Evolutionary conservation across 352 stramenopile species (phyloP), one percentile per base, ranked within the genome.

Genomic region (Pythium brassicae): DNA sequence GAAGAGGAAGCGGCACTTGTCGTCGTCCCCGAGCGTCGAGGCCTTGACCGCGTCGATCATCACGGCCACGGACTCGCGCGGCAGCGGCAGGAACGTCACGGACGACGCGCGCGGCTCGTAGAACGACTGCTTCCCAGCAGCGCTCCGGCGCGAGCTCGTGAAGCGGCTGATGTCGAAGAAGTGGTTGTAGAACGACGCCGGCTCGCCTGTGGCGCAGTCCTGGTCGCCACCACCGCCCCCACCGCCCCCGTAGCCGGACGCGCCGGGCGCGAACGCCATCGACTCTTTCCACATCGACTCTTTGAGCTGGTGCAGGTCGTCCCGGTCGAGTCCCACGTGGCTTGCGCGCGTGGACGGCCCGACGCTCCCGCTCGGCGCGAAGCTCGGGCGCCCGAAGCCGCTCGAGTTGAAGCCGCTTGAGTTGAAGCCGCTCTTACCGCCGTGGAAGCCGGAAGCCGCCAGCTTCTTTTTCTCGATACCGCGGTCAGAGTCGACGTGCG

Each of bases 1-100:
- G 39, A 87, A 89, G 3, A 89, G 61, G 59, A 86, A 87, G 17
- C 79, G 69, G 50, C 69, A 72, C 48, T 84, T 85, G 22, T 73
- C 70, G 19, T 89, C 64, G 39, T 77, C 68, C 15, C 75, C 63
- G 0, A 87, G 45, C 1, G 63, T 66, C n/a, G 74, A 85, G 11
- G 60, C 56, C 27, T 74, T 72, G 37, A 87, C 77, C 5, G 77
- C 74, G 32, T 84, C 77, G n/a, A 85, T 64, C 63, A 85, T 54
- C 50, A 84, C 68, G 0, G 74, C 77, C 3, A 82, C 60, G 3
- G 74, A 85, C 56, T 87, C 76, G 3, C 76, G 76, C n/a, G 76
- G 74, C 6, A 85, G 49, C 22, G 63, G 68, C 6, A 70, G 71
- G 27, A 67, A 71, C 2, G 63, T 52, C 19, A 68, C 56, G 1